Evolutionary conservation across 768 basidiomycete species (phyloP), one percentile per base, ranked within the genome.

Genomic region (Agaricus sinodeliciosus): DNA sequence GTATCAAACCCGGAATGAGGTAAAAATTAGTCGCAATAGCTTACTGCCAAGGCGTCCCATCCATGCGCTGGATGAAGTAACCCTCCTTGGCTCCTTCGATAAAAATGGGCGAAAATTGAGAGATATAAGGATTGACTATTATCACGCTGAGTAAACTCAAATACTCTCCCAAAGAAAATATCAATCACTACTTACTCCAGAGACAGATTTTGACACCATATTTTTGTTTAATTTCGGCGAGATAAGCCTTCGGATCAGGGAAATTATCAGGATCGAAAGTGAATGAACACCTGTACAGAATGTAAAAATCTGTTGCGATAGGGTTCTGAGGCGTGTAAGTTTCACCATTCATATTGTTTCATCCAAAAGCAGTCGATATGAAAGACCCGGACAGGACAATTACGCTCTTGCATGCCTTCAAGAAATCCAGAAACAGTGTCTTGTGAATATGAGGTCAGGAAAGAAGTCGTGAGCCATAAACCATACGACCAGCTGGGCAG

Each of bases 361-460:
- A 82, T 84, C 81, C 82, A 84, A 64, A 86, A 89, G 61, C 85
- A 88, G 61, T 88, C 86, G 37, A 88, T 62, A 59, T 90, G 86
- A 69, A 88, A 84, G 2, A 87, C 85, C 18, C 84, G 76, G 25
- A 87, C 83, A 15, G 72, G 73, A 57, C 82, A 82, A 51, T 77
- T 67, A 31, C 82, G 75, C 19, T 82, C 72, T 55, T 74, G 65
- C 86, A 90, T 87, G 11, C 85, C 86, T 62, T 85, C 69, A 53
- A 90, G 66, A 69, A 88, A 88, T 2, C 76, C 69, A 4, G 81
- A 78, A 13, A 90, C 87, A 0, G 87, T 88, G 49, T 79, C 72
- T 48, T 74, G 77, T 55, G 83, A 84, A 65, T 79, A 87, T 25
- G 77, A 77, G 0, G 87, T 88, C 49, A 85, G 70, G 73, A 90